Base-by-base conservation (phyloP, 176 grass and related monocot genomes). In the Canna indica region DNA sequence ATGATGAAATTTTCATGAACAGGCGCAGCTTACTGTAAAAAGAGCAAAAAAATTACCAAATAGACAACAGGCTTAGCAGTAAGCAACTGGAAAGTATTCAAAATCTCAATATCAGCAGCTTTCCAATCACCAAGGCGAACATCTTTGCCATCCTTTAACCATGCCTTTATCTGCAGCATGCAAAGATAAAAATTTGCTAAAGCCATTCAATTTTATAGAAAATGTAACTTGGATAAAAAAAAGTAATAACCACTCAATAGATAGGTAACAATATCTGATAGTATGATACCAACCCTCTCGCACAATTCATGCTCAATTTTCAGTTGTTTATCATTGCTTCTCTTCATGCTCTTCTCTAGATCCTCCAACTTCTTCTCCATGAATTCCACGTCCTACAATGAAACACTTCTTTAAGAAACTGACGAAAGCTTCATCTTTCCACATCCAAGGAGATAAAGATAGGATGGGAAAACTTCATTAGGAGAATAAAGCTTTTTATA, bases 301-400 rank as follows among this genome's bases (percentile, higher is more conserved):
- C 94, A 97, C 56, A 97, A 77, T 78, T 97, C 94, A 77, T 83
- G 86, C 53, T 97, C 94, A 59, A 97, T 53, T 87, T 85, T 90
- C 41, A 97, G 89, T 50, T 92, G 94, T 62, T 97, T 97, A 60
- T 97, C 94, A 81, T 97, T 97, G 84, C 94, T 97, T 75, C 94
- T 93, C 80, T 97, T 97, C 94, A 97, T 97, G 75, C 71, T 67
- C 77, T 97, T 97, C 25, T 97, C 88, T 61, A 97, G 68, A 70
- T 97, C 94, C 67, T 92, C 94, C 70, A 87, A 57, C 77, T 68
- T 97, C 45, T 78, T 90, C 27, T 76, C 63, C 71, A 97, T 74
- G 22, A 90, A 97, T 15, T 97, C 94, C 73, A 92, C 75, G 78
- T 97, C 94, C 94, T 97, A 75, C 14, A 47, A 77, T 66, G 84